phyloP scores from a whole-genome alignment of 768 basidiomycete species.

The Xerocomus spinulosus region DNA sequence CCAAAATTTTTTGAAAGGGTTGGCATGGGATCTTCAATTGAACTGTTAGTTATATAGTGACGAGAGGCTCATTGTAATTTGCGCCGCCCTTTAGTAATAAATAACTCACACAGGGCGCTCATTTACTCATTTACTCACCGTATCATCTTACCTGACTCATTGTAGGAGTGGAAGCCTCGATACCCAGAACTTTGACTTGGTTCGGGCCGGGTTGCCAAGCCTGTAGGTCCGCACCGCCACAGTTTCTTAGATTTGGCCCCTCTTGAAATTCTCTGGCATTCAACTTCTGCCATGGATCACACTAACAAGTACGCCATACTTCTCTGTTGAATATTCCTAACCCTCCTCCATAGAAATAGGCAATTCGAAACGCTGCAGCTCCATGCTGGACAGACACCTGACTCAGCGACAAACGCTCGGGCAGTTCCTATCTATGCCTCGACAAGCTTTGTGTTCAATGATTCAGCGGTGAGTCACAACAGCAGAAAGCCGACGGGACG shows the following conservation, averaged over 20 bases:
- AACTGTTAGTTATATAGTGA: too few species aligned
- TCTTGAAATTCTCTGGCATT: background rate
- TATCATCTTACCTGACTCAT: too few species aligned
- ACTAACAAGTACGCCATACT: slow-evolving; percentile 2
- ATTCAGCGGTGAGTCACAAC: slow-evolving; percentile 42
- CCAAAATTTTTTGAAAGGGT: too few species aligned
- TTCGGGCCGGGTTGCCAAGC: too few species aligned
- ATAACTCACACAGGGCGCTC: too few species aligned
- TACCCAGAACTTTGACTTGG: too few species aligned
- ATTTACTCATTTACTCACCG: too few species aligned
- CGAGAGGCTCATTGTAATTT: too few species aligned
- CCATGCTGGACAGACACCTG: slow-evolving; percentile 66
- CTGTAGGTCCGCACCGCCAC: background rate
- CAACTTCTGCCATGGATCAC: background rate
- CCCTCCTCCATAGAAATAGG: background rate
- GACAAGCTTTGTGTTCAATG: slow-evolving; percentile 70
- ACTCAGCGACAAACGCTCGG: slow-evolving; percentile 63
- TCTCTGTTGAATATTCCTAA: background rate
- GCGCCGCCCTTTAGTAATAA: too few species aligned
- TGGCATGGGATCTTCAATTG: too few species aligned
- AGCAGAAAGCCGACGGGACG: background rate
- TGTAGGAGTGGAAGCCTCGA: too few species aligned
- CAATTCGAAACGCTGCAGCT: slow-evolving; percentile 77
- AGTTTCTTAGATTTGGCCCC: background rate
- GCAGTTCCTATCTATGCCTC: slow-evolving; percentile 76